Evolutionary conservation across 1,284 basidiomycete species (phyloP), one percentile per base, ranked within the genome.

Genomic region (Takashimella koratensis): DNA sequence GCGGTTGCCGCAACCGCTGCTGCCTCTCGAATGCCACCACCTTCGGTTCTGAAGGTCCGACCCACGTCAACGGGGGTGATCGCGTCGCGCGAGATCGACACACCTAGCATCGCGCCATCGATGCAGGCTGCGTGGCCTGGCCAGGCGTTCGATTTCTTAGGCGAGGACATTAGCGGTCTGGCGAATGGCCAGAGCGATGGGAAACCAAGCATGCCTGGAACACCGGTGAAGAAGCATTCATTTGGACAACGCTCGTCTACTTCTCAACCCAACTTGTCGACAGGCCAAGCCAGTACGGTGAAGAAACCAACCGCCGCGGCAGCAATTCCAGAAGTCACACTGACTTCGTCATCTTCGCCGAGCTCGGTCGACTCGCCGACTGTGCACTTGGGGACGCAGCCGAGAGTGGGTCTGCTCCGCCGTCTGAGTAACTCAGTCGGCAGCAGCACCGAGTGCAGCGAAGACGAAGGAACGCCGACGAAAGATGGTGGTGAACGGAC

Each of bases 401-500:
- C 23, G 12, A 56, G 67, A 45, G 57, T 70, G 24, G 68, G 67
- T 16, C 49, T 74, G 44, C 52, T 76, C 40, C 52, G 70, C 41
- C 58, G 71, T 19, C 52, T 59, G 25, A 71, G 64, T 45, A 70
- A 66, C 48, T 63, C 61, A 23, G 65, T 16, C 16, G 30, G 58
- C 6, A 57, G 57, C 13, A 62, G 63, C 12, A 63, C 63, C 45
- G 64, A 66, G 39, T 62, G 64, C 47, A 74, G 71, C 46, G 75
- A 76, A 55, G 70, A 71, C 39, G 76, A 77, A 43, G 65, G 62
- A 5, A 77, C 76, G 11, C 76, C 76, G 4, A 76, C 76, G 12
- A 76, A 74, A 54, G 61, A 56, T 23, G 59, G 57, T 5, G 69
- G 56, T 24, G 59, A 47, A 4, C 55, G 51, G n/a, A 55, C 49